Evolutionary conservation across 257 asterid species (phyloP).

Genomic region (Handroanthus guayacan): DNA sequence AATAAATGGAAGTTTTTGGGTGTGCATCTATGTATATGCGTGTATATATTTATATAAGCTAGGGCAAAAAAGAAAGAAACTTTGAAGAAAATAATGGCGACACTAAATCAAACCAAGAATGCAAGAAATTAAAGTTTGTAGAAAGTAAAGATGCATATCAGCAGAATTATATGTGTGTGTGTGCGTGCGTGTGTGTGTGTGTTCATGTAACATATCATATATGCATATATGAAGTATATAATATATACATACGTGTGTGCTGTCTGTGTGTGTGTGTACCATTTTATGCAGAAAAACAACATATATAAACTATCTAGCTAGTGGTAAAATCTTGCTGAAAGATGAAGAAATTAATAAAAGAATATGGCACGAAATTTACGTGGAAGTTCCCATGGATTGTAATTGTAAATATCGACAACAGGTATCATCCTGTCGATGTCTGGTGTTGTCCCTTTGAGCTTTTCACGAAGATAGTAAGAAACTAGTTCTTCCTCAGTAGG

Average conservation of each 20-base stretch:
- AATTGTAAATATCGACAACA: constrained; percentile 54
- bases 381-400: constrained; percentile 70
- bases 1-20: not conserved
- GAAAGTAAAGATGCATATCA: not conserved
- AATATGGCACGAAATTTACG: constrained; percentile 33
- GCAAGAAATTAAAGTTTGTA: not conserved
- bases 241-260: too few relatives aligned
- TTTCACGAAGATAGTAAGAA: constrained; percentile 52
- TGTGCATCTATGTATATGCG: not conserved
- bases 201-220: not conserved
- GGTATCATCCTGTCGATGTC: constrained; percentile 59
- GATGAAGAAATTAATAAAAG: not conserved
- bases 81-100: not conserved
- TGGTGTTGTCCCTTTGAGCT: constrained; percentile 47
- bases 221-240: not conserved
- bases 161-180: not conserved
- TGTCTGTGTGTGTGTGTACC: not conserved
- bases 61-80: not conserved
- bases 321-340: too few relatives aligned
- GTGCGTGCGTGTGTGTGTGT: too few relatives aligned
- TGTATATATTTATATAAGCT: not conserved
- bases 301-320: too few relatives aligned
- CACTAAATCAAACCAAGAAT: not conserved
- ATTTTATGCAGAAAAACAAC: too few relatives aligned
- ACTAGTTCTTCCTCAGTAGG: constrained; percentile 72